Evolutionary conservation across 2,329 filamentous ascomycete genomes (phyloP), one percentile per base, ranked within the genome.

Genomic region (Apiospora malaysiana): DNA sequence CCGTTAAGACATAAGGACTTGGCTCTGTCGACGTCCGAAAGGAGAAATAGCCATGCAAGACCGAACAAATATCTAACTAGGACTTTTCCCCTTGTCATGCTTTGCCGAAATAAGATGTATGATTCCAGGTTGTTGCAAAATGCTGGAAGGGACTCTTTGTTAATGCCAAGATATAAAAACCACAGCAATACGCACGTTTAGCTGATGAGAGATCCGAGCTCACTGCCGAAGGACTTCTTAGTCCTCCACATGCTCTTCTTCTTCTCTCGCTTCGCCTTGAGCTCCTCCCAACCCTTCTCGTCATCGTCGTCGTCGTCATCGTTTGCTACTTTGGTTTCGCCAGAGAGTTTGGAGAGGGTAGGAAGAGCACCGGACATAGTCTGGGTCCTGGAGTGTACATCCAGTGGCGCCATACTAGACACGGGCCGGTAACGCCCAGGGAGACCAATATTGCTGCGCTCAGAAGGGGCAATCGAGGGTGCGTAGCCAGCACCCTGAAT

Each of bases 371-470:
- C 81, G 0, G 85, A 82, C 79, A 86, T 86, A 63, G 81, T 83
- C 27, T 83, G 79, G 14, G 83, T 82, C 67, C 82, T 82, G 5
- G 80, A 79, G 23, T 76, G 42, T 47, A 78, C 74, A 63, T 82
- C 77, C 70, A 76, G 72, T 6, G 81, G 78, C 9, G 84, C 85
- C 70, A 87, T 84, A 56, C 92, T 91, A 0, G 93, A 94, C 0
- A 98, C 95, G 1, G 96, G 94, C 65, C 96, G 90, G 82, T 99
- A 99, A 63, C 96, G 91, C 43, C 94, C 92, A 10, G 96, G 94
- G 69, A 97, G 87, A 21, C 96, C 96, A 72, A 98, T 85, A 80
- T 97, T 98, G 85, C 95, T 98, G 72, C 96, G 92, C 83, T 98
- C 96, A 6, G 94, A 97, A 0, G 96, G 96, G 2, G 96, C 95